phyloP scores from a whole-genome alignment of 192 early-diverging fungal species.

The Geranomyces variabilis region DNA sequence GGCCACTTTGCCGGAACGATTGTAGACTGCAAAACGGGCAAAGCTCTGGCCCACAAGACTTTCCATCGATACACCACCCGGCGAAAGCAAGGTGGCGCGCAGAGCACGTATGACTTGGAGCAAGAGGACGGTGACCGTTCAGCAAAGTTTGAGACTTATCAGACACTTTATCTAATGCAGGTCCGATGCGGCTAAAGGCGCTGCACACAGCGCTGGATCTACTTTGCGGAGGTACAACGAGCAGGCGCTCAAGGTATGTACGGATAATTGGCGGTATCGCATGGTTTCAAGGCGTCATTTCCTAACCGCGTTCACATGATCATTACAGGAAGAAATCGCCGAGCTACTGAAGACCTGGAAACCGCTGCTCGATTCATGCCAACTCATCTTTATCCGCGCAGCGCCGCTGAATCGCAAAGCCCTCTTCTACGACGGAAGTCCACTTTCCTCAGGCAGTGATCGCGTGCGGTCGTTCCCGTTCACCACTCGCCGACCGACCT shows the following conservation, averaged over 20 bases:
- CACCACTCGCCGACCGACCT: constrained; percentile 75
- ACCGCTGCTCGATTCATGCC: constrained; percentile 57
- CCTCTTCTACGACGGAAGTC: constrained; percentile 44
- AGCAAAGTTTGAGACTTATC: not conserved
- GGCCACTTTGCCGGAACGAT: constrained; percentile 92
- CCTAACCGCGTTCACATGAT: not conserved
- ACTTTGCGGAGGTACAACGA: constrained; percentile 91
- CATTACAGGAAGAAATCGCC: constrained; percentile 68
- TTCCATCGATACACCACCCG: constrained; percentile 96
- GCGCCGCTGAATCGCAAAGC: constrained; percentile 40
- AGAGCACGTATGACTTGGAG: constrained; percentile 52
- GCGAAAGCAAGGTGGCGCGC: constrained; percentile 93
- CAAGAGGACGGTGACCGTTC: not conserved
- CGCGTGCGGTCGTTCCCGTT: constrained; percentile 75
- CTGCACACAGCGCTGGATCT: constrained; percentile 86
- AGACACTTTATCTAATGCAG: constrained; percentile 4
- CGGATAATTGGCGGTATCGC: too few relatives aligned
- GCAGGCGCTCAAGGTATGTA: constrained; percentile 62
- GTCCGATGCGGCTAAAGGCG: constrained; percentile 80
- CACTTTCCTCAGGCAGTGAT: constrained; percentile 43
- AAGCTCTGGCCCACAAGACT: constrained; percentile 82
- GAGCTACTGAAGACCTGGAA: constrained; percentile 75
- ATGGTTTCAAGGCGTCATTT: not conserved
- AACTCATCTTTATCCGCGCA: constrained; percentile 79
- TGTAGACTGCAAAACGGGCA: constrained; percentile 68